phyloP scores from a whole-genome alignment of 768 basidiomycete species.

The Paxillus involutus region DNA sequence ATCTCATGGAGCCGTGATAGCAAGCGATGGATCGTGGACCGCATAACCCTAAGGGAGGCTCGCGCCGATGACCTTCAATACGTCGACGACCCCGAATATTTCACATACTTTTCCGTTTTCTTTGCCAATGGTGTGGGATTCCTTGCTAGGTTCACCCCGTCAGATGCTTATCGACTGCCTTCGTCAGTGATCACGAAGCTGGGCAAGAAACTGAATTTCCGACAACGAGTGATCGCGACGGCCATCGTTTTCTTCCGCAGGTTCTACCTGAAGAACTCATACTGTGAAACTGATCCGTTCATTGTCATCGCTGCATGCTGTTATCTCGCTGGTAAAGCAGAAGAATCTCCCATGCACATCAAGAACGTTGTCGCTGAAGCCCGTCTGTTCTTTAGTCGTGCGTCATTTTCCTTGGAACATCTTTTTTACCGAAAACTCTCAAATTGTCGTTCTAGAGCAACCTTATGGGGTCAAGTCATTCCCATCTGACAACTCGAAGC shows the following conservation, averaged over 20 bases:
- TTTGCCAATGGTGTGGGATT: conserved; percentile 72
- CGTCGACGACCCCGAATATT: conserved; percentile 71
- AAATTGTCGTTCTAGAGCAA: conserved; percentile 40
- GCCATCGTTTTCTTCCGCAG: conserved; percentile 93
- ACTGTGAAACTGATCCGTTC: conserved; percentile 95
- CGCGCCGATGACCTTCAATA: conserved; percentile 77
- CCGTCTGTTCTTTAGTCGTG: conserved; percentile 70
- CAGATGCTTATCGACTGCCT: not conserved
- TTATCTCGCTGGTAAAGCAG: conserved; percentile 96
- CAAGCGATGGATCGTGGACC: conserved; percentile 90
- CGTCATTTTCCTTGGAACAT: conserved; percentile 22
- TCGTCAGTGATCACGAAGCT: conserved; percentile 78
- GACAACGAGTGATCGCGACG: conserved; percentile 91
- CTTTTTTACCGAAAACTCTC: not conserved
- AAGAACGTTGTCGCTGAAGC: conserved; percentile 89
- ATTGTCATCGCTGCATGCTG: conserved; percentile 91
- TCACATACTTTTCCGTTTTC: conserved; percentile 84
- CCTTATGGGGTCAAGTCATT: conserved; percentile 79
- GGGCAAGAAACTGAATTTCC: conserved; percentile 76
- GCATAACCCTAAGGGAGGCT: conserved; percentile 71
- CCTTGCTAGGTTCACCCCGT: not conserved
- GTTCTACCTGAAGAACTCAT: conserved; percentile 96
- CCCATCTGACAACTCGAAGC: conserved; percentile 81
- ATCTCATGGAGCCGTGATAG: conserved; percentile 40
- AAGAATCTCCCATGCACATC: conserved; percentile 94